Evolutionary conservation across 2,329 filamentous ascomycete species (phyloP), one percentile per base, ranked within the genome.

Genomic region (Ambrosiella xylebori): DNA sequence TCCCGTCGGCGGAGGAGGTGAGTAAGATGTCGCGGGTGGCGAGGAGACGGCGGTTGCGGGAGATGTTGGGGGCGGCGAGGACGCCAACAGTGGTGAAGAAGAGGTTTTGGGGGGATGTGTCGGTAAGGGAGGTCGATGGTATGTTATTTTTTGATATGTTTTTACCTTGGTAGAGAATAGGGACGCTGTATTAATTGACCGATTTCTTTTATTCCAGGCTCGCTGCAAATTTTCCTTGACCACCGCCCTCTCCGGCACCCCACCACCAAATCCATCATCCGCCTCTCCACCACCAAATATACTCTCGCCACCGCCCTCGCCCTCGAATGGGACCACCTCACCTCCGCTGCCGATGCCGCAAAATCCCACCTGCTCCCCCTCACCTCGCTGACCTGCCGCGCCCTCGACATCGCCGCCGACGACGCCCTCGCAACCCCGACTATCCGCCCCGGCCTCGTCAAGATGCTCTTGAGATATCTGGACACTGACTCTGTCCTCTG

Each of bases 401-500:
- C 89, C 0, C 70, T 91, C 37, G 91, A 97, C 67, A 86, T 97
- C 58, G 75, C 75, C 53, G 76, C 76, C 17, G 84, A 88, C 63
- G 87, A 95, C 63, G 55, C 41, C 3, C 50, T 59, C 15, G 54
- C 58, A 1, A 67, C 68, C 2, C 78, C 54, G 74, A 81, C 74
- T 27, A 75, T 85, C 41, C 78, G 90, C 40, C 68, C 77, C 0
- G 73, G 77, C 45, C 82, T 96, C 52, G 72, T 85, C 13, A 74
- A 73, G 15, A 83, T 81, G 62, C 72, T 93, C 56, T 79, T 97
- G 76, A 80, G 85, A 52, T 97, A 97, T 69, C 78, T 98, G 35
- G 83, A 89, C 65, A 97, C 93, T 0, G 93, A 98, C 71, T 90
- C 88, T 0, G 73, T 97, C 40, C 80, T 98, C 1, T 97, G 91